Percentiles rank a stretch among this genome's conserved stretches.
Evolutionary conservation across 805 yeast species (phyloP).

Genomic region (Ascoidea rubescens): DNA sequence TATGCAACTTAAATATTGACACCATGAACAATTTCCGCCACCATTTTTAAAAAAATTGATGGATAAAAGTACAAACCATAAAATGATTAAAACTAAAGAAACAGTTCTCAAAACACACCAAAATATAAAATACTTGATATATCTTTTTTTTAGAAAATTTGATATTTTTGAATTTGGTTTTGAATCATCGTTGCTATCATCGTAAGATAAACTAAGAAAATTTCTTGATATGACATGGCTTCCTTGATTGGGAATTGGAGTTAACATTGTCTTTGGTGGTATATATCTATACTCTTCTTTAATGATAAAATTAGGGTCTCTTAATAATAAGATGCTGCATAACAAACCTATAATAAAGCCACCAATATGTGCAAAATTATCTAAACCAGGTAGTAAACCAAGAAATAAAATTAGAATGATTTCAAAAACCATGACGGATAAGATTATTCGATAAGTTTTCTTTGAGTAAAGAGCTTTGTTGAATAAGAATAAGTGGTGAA

Average conservation of each 20-base stretch:
- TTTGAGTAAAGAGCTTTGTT: constrained; percentile 34
- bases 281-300: constrained; percentile 10
- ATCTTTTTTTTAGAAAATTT: constrained; percentile 15
- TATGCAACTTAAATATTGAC: constrained; percentile 56
- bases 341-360: constrained; percentile 54
- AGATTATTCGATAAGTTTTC: constrained; percentile 29
- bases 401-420: constrained; percentile 43
- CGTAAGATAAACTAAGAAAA: not conserved
- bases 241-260: not conserved
- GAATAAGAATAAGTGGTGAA: constrained; percentile 35
- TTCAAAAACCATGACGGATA: constrained; percentile 38
- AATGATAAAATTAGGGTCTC: constrained; percentile 37
- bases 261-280: not conserved
- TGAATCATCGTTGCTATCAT: not conserved
- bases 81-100: constrained; percentile 28
- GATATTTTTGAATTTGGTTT: constrained; percentile 9
- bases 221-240: not conserved
- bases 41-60: constrained; percentile 34
- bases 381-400: constrained; percentile 61
- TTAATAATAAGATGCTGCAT: constrained; percentile 32
- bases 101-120: constrained; percentile 41
- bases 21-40: constrained; percentile 49
- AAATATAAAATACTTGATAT: constrained; percentile 25
- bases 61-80: constrained; percentile 35
- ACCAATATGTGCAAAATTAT: constrained; percentile 64